These are phyloP conservation scores for Talaromyces borbonicus DNA, from an alignment of 495 filamentous ascomycete genomes.

Conservation along the genomic window DNA sequence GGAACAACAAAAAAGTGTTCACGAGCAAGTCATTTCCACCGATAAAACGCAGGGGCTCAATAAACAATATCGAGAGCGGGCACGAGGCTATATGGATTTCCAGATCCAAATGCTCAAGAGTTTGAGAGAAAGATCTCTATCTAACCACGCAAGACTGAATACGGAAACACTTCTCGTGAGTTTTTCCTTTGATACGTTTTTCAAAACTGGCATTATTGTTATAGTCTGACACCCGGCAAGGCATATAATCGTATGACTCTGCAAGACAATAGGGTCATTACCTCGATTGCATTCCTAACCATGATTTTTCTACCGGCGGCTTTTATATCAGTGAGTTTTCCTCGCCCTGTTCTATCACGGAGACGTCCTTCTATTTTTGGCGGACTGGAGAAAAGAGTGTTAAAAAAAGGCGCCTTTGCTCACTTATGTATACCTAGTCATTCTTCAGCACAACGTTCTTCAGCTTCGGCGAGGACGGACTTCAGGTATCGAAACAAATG, in stretches of 20 bases:
- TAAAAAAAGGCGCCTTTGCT: too few species aligned
- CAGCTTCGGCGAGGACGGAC: slow-evolving; percentile 11
- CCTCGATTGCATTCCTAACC: slow-evolving; percentile 25
- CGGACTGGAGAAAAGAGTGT: too few species aligned
- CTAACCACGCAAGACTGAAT: slow-evolving; percentile 28
- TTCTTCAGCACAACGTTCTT: slow-evolving; percentile 32
- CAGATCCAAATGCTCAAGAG: slow-evolving; percentile 28
- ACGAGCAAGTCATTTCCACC: neutral
- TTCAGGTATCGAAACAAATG: slow-evolving; percentile 6
- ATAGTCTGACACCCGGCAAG: slow-evolving; percentile 20
- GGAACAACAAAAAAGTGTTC: slow-evolving; percentile 13
- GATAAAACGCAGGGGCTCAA: neutral
- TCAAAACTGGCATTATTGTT: slow-evolving; percentile 22
- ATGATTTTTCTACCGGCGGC: slow-evolving; percentile 29
- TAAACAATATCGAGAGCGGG: slow-evolving; percentile 9
- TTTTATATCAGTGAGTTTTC: slow-evolving; percentile 20
- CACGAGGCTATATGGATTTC: slow-evolving; percentile 19
- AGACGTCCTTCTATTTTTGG: neutral
- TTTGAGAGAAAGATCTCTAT: slow-evolving; percentile 24
- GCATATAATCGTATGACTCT: slow-evolving; percentile 18
- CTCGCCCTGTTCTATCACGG: neutral
- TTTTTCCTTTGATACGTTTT: slow-evolving; percentile 23
- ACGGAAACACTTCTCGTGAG: slow-evolving; percentile 37
- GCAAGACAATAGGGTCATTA: slow-evolving; percentile 26
- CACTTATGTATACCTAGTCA: too few species aligned